phyloP scores from a whole-genome alignment of 306 rosid species.

The Lablab purpureus region DNA sequence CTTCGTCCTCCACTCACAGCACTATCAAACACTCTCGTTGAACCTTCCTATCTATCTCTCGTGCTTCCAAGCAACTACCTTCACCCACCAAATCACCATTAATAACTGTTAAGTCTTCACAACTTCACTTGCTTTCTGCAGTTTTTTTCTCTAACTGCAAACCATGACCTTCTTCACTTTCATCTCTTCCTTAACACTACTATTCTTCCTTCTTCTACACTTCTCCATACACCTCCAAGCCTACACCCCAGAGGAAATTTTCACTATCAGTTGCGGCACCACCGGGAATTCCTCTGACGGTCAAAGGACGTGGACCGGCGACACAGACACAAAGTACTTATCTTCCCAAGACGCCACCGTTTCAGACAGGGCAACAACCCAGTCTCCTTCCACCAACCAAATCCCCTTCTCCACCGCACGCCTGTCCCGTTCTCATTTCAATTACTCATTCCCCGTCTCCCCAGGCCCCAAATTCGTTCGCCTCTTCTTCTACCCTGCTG shows the following conservation, averaged over 20 bases:
- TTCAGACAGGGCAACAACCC: not conserved
- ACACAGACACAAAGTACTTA: constrained; percentile 38
- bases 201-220: not conserved
- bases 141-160: too few species aligned
- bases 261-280: constrained; percentile 52
- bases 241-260: constrained; percentile 33
- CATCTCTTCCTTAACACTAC: not conserved
- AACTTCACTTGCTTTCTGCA: too few species aligned
- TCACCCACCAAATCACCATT: too few species aligned
- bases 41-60: too few species aligned
- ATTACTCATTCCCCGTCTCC: constrained; percentile 53
- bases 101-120: too few species aligned
- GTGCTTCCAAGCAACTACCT: too few species aligned
- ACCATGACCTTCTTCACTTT: constrained; percentile 20
- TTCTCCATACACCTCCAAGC: constrained; percentile 24
- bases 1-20: too few species aligned
- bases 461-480: constrained; percentile 53
- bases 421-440: constrained; percentile 52
- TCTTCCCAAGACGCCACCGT: not conserved
- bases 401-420: constrained; percentile 45
- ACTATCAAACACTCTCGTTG: too few species aligned
- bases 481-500: constrained; percentile 51
- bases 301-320: constrained; percentile 47
- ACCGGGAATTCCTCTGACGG: constrained; percentile 39
- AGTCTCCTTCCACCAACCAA: constrained; percentile 10